Base-by-base conservation (phyloP, 2,329 filamentous ascomycete species). In the Neocucurbitaria cava region DNA sequence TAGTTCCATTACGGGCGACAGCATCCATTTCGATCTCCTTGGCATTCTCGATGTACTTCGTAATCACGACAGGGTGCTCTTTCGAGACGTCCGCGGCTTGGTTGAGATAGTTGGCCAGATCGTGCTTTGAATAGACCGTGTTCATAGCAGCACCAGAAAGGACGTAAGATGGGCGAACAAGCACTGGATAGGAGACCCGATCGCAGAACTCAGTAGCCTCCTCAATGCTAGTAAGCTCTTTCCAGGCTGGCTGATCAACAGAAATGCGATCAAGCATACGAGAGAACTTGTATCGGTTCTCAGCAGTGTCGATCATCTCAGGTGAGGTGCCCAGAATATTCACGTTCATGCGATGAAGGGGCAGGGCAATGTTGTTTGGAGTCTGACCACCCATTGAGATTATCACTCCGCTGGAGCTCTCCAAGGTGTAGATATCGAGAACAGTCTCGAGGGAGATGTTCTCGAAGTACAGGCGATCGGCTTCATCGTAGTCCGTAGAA, bases 11-110 rank as follows among this genome's bases (percentile, higher is more conserved):
- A 68, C 88, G 89, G 49, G 94, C 95, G 40, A 99, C 95, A 36
- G 95, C 95, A 69, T 99, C 95, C 95, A 99, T 98, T 78, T 99
- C 95, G 61, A 99, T 98, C 77, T 99, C 95, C 83, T 99, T 98
- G 62, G 95, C 95, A 65, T 96, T 95, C 82, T 99, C 95, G 64
- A 99, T 98, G 79, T 98, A 99, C 81, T 99, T 99, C 57, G 94
- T 98, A 71, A 99, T 98, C 58, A 99, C 95, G 10, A 99, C 95
- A 0, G 95, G 95, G 76, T 98, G 91, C 59, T 98, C 94, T 59
- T 91, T 88, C 5, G 95, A 98, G 42, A 99, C 95, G 62, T 96
- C 93, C 6, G 86, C 91, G 49, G 95, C 95, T 78, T 98, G 94
- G 62, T 90, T 86, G 40, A 99, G 83, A 77, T 96, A 98, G 70